Conservation (phyloP, 495 filamentous ascomycete genomes). For the Hyphodiscus hymeniophilus region DNA sequence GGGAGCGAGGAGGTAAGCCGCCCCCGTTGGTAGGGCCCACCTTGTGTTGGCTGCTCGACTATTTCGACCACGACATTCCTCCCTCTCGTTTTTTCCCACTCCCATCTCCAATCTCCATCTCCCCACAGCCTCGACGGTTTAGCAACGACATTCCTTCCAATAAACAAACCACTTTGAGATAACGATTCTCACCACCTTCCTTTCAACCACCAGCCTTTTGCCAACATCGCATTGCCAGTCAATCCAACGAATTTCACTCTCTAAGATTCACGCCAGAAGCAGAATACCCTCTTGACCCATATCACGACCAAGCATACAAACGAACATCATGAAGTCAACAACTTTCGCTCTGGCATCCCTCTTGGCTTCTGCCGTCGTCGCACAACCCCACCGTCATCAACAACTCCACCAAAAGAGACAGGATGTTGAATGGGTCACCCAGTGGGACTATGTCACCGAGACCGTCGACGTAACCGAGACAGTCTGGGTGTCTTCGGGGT, state of each 20-base stretch:
- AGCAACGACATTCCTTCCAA: too few relatives aligned
- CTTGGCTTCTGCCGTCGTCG: slow-evolving; percentile 34
- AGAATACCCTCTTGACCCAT: too few relatives aligned
- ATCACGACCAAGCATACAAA: too few relatives aligned
- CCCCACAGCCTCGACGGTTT: too few relatives aligned
- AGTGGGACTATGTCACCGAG: slow-evolving; percentile 27
- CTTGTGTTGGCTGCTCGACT: too few relatives aligned
- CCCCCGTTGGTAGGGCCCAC: too few relatives aligned
- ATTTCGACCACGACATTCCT: too few relatives aligned
- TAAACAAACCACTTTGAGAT: not conserved
- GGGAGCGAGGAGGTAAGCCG: too few relatives aligned
- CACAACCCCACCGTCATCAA: slow-evolving; percentile 36
- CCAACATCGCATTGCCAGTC: not conserved
- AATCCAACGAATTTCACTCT: not conserved
- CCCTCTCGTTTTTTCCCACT: too few relatives aligned
- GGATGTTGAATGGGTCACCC: slow-evolving; percentile 30
- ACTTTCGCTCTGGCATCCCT: slow-evolving; percentile 30
- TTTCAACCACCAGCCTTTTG: not conserved
- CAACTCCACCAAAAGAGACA: slow-evolving; percentile 29
- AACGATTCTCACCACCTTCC: not conserved
- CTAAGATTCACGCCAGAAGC: not conserved
- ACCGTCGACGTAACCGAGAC: slow-evolving; percentile 32
- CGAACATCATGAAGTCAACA: slow-evolving; percentile 37
- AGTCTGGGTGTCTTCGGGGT: slow-evolving; percentile 26
- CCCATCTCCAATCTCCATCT: too few relatives aligned